Evolutionary conservation across 345 rosid genomes (phyloP), one percentile per base, ranked within the genome.

Genomic region (Garcia nutans): DNA sequence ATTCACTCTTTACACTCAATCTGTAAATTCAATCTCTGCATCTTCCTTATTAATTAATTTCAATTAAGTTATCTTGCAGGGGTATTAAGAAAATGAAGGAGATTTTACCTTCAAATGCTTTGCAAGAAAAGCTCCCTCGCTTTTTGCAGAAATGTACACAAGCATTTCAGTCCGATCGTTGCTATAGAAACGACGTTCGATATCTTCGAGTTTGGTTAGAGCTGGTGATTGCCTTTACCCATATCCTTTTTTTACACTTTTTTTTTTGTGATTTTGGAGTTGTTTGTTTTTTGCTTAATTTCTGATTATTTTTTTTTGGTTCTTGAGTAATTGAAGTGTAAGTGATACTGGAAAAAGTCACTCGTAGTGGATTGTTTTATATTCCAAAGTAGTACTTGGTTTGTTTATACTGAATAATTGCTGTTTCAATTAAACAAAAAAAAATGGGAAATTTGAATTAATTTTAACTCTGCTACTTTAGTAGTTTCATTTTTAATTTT

Each of bases 161-260:
- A 84, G 78, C 87, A 0, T 93, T 95, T 80, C 88, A 90, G 75
- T 83, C 92, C 33, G 97, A 95, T 78, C 85, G 90, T 15, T 91
- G 92, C 76, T 93, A 93, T 75, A 78, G 77, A 70, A 88, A 95
- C 76, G 99, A 93, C 82, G 79, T 84, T 41, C 97, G 99, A 2
- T 95, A 91, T 78, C 77, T 95, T 75, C 97, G 96, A 67, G 90
- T 95, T 72, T 95, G 99, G 99, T 80, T 95, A 74, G 91, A 90
- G 81, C 87, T 95, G 96, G 98, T 93, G 89, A 79, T 31, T 31
- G 9, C 6, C 22, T 9, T 28, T 54, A 45, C 52, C 65, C 74
- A 20, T 61, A 55, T 70, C n/a, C 20, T 60, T 8, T 44, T 67
- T 54, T 37, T 0, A 4, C 12, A 45, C 19, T 19, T 64, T 49